Evolutionary conservation across 257 asterid species (phyloP).

Genomic region (Scutellaria barbata): DNA sequence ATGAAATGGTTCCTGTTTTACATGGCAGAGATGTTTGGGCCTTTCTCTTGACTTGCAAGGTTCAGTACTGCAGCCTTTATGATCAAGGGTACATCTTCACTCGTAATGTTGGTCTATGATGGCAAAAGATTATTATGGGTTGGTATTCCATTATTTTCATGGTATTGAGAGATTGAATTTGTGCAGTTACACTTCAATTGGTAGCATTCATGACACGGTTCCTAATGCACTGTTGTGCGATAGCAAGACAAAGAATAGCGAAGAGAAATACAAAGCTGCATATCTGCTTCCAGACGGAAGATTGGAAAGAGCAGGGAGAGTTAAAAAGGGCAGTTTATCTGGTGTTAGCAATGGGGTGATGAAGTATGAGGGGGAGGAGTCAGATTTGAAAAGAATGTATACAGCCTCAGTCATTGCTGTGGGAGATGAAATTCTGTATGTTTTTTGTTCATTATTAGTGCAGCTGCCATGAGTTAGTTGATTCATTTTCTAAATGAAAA

Average conservation of each 20-base stretch:
- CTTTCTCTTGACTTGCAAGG: constrained; percentile 81
- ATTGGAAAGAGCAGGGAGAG: constrained; percentile 94
- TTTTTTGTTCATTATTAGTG: constrained; percentile 29
- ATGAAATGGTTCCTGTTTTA: no score
- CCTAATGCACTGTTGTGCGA: constrained; percentile 71
- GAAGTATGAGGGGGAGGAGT: constrained; percentile 37
- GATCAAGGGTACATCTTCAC: constrained; percentile 72
- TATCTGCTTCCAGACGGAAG: constrained; percentile 89
- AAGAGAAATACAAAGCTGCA: constrained; percentile 77
- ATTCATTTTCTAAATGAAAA: constrained; percentile 45
- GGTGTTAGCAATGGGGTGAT: constrained; percentile 61
- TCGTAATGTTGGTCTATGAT: background rate
- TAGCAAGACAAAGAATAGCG: constrained; percentile 44
- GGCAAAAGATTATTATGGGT: no score
- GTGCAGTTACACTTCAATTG: constrained; percentile 90
- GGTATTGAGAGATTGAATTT: background rate
- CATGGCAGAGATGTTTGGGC: constrained; percentile 81
- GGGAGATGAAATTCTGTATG: constrained; percentile 97
- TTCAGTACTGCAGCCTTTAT: constrained; percentile 77
- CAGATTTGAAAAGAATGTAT: constrained; percentile 43
- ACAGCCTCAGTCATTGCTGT: constrained; percentile 80
- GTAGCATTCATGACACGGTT: constrained; percentile 94
- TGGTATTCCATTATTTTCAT: background rate
- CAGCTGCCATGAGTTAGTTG: background rate
- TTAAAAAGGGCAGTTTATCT: constrained; percentile 56